These are phyloP conservation scores for Rhizophlyctis rosea DNA, from an alignment of 192 early-diverging fungal genomes.

Conservation along the genomic window DNA sequence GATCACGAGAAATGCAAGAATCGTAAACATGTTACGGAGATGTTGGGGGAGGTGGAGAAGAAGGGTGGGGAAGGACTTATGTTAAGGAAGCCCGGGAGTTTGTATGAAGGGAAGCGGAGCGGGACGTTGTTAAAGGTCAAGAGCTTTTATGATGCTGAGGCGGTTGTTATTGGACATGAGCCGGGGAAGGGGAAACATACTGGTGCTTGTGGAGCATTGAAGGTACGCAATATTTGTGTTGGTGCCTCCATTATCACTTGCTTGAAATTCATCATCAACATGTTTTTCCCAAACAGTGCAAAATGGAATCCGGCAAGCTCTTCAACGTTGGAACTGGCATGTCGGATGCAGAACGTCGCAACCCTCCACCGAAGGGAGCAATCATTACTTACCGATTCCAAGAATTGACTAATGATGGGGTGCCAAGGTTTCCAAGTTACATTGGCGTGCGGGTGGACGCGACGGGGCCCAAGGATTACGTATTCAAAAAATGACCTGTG, in stretches of 20 bases:
- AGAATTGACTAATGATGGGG: constrained; percentile 41
- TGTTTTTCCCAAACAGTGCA: constrained; percentile 30
- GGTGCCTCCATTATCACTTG: not conserved
- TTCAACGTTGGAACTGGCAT: constrained; percentile 72
- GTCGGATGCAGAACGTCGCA: constrained; percentile 50
- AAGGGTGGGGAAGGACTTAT: constrained; percentile 71
- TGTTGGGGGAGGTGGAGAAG: constrained; percentile 51
- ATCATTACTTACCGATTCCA: constrained; percentile 51
- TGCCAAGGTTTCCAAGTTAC: constrained; percentile 45
- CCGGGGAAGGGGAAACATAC: constrained; percentile 56
- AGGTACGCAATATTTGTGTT: constrained; percentile 16
- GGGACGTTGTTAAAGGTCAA: constrained; percentile 66
- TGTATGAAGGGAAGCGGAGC: constrained; percentile 49
- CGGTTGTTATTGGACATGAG: constrained; percentile 55
- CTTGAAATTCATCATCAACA: too few relatives aligned
- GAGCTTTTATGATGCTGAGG: constrained; percentile 70
- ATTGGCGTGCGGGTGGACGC: constrained; percentile 40
- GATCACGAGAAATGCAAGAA: constrained; percentile 42
- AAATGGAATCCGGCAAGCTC: constrained; percentile 57
- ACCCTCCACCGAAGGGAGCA: constrained; percentile 53
- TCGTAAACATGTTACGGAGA: constrained; percentile 41
- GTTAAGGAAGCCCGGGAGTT: constrained; percentile 39
- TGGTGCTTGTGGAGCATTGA: constrained; percentile 53
- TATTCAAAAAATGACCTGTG: not conserved
- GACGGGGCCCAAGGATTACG: constrained; percentile 29